Percentiles rank a stretch among this genome's conserved stretches.
These are phyloP conservation scores for Lanmaoa pseudosensibilis DNA, from an alignment of 768 basidiomycete genomes.

Conservation along the genomic window DNA sequence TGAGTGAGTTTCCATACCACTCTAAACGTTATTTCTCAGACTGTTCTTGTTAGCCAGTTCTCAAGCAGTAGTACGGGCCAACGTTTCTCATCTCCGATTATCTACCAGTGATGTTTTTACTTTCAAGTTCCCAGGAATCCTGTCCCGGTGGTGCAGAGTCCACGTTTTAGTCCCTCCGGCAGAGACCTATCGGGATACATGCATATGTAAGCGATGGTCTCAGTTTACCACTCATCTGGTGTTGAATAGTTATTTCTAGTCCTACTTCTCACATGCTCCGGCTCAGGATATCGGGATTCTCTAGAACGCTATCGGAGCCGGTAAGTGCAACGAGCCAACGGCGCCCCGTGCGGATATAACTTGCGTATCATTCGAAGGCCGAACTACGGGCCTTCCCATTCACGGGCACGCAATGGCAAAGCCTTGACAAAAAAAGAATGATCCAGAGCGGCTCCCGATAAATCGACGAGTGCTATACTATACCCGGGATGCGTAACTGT, in stretches of 20 bases:
- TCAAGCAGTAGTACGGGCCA: constrained; percentile 9
- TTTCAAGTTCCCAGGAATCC: constrained; percentile 14
- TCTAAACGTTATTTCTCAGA: neutral
- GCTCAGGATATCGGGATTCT: neutral
- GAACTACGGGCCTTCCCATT: neutral
- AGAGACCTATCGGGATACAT: constrained; percentile 13
- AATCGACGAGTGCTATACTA: constrained; percentile 4
- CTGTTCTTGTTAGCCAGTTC: constrained; percentile 2
- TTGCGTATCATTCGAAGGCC: neutral
- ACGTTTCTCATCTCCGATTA: constrained; percentile 14
- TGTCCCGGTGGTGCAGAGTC: neutral
- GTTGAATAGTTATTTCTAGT: constrained; percentile 12
- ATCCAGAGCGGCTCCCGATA: constrained; percentile 15
- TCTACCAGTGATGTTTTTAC: neutral
- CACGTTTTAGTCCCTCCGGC: neutral
- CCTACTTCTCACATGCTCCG: constrained; percentile 7
- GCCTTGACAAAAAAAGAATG: constrained; percentile 1
- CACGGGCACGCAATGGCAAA: neutral
- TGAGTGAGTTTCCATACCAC: neutral
- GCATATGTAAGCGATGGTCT: constrained; percentile 18
- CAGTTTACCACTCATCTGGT: neutral
- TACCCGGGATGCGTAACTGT: neutral
- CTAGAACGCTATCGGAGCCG: constrained; percentile 12
- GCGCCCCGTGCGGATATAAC: neutral
- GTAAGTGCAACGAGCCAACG: neutral